A percentile compares a stretch with the other conserved stretches of the same genome.
These are phyloP conservation scores for Oxyria digyna DNA, from an alignment of 148 eudicot species.

Conservation along the genomic window DNA sequence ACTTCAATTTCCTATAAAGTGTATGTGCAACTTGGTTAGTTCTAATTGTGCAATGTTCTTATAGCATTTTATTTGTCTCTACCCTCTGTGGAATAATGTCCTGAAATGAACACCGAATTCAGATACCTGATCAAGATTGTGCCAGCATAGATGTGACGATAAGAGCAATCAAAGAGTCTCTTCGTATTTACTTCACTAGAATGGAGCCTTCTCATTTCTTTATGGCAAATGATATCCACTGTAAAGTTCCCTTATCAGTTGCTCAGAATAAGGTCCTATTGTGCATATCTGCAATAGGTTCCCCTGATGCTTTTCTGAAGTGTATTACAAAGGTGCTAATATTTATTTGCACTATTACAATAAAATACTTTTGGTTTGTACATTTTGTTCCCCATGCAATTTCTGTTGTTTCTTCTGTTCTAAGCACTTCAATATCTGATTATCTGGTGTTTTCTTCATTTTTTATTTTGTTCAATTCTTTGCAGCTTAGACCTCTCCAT, in stretches of 20 bases:
- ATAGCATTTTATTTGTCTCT: conserved; percentile 1
- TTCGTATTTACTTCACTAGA: conserved; percentile 53
- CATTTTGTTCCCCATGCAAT: background rate
- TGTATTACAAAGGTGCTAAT: conserved; percentile 47
- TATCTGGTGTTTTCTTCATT: background rate
- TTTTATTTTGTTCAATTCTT: conserved; percentile 1
- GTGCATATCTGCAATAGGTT: conserved; percentile 85
- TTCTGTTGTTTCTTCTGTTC: background rate
- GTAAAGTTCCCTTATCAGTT: conserved; percentile 33
- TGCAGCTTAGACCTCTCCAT: conserved; percentile 63
- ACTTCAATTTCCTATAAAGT: background rate
- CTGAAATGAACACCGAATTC: conserved; percentile 12
- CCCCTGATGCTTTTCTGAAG: conserved; percentile 57
- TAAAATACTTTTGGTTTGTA: conserved; percentile 1
- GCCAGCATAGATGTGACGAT: conserved; percentile 26
- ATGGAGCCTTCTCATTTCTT: conserved; percentile 72
- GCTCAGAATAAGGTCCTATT: conserved; percentile 29
- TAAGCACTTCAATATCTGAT: too few relatives aligned
- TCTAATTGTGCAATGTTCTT: background rate
- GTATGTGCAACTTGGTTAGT: background rate
- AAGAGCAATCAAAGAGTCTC: conserved; percentile 28
- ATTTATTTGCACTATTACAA: background rate
- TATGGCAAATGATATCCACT: conserved; percentile 21
- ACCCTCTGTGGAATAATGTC: background rate
- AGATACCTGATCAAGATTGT: conserved; percentile 42